Percentiles rank a stretch among this genome's conserved stretches.
Evolutionary conservation across 2,329 filamentous ascomycete species (phyloP).

Genomic region (Dothistroma pini): DNA sequence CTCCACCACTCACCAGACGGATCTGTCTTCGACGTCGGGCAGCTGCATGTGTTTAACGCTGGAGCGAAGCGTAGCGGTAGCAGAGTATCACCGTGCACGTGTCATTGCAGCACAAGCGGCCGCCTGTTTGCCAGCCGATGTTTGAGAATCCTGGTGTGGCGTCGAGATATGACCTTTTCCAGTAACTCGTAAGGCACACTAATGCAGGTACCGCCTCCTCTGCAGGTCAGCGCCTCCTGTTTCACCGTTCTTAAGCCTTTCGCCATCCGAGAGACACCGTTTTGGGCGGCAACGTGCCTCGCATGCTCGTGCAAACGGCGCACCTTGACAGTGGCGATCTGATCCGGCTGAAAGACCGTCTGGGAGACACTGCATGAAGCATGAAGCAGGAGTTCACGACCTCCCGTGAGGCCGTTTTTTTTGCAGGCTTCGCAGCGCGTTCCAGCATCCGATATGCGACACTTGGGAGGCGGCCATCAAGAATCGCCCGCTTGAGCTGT

Average conservation of each 20-base stretch:
- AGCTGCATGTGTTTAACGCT: slow-evolving; percentile 16
- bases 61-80: slow-evolving; percentile 5
- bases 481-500: neutral
- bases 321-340: neutral
- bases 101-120: slow-evolving; percentile 17
- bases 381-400: neutral
- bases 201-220: slow-evolving; percentile 11
- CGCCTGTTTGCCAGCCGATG: slow-evolving; percentile 16
- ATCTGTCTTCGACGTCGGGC: slow-evolving; percentile 4
- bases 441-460: neutral
- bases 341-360: neutral
- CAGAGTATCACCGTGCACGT: slow-evolving; percentile 12
- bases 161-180: slow-evolving; percentile 9
- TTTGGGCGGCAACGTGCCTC: neutral
- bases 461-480: neutral
- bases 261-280: neutral
- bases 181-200: slow-evolving; percentile 8
- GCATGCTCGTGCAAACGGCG: neutral
- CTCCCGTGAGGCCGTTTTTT: neutral
- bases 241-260: slow-evolving; percentile 6
- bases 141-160: slow-evolving; percentile 16
- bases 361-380: neutral
- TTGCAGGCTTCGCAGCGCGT: neutral
- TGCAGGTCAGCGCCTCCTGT: slow-evolving; percentile 7
- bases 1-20: slow-evolving; percentile 14